These are phyloP conservation scores for Striga asiatica DNA, from an alignment of 257 asterid genomes.

Conservation along the genomic window DNA sequence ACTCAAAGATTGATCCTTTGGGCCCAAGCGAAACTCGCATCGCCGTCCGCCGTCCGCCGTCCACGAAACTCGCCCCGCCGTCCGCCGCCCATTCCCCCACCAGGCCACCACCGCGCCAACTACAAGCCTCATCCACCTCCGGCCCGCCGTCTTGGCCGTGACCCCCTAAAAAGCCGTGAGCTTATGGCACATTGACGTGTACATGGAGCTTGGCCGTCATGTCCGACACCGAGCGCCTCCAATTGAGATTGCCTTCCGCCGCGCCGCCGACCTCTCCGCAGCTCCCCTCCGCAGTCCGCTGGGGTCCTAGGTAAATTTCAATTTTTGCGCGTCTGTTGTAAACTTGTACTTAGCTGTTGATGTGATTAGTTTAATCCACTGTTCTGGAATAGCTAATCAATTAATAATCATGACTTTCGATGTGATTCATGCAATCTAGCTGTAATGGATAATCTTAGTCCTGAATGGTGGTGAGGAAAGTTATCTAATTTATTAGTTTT, in stretches of 20 bases:
- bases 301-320: conserved; percentile 85
- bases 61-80: too few species aligned
- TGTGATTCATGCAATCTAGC: too few species aligned
- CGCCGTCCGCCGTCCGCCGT: too few species aligned
- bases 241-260: conserved; percentile 85
- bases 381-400: too few species aligned
- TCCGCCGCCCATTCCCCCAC: conserved; percentile 32
- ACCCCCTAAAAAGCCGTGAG: conserved; percentile 72
- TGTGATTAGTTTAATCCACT: neutral
- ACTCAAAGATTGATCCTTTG: too few species aligned
- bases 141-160: conserved; percentile 71
- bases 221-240: conserved; percentile 65
- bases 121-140: conserved; percentile 73
- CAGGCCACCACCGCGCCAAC: conserved; percentile 23
- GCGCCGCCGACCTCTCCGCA: conserved; percentile 64
- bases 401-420: too few species aligned
- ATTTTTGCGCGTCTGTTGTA: neutral
- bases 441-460: too few species aligned
- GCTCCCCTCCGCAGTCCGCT: conserved; percentile 72
- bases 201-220: conserved; percentile 93
- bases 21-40: too few species aligned
- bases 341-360: neutral
- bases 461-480: too few species aligned
- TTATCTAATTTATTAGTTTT: too few species aligned
- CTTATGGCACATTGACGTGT: conserved; percentile 87